Evolutionary conservation across 2,329 filamentous ascomycete genomes (phyloP).

Genomic region (Zarea fungicola): DNA sequence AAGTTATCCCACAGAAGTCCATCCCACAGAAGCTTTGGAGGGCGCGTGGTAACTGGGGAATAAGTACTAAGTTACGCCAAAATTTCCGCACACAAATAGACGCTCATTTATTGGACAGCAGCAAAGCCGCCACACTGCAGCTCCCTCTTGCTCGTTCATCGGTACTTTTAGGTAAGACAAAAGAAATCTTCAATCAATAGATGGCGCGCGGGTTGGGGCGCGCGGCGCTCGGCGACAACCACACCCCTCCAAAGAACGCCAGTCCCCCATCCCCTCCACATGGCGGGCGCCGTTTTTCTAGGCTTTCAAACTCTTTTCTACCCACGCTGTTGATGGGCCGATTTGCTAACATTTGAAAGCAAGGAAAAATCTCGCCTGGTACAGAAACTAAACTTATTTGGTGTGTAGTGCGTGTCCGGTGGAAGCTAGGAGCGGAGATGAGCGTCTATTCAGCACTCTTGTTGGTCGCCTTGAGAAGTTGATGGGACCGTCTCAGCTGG

Average conservation of each 20-base stretch:
- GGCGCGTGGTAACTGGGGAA: too few species aligned
- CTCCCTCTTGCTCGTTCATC: too few species aligned
- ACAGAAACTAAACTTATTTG: not conserved
- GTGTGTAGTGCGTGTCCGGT: not conserved
- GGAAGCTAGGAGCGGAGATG: not conserved
- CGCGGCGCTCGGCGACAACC: not conserved
- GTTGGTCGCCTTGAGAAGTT: constrained; percentile 1
- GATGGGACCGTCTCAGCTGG: not conserved
- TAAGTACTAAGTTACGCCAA: too few species aligned
- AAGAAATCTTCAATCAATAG: too few species aligned
- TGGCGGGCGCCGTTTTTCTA: constrained; percentile 2
- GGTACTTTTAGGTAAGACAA: too few species aligned
- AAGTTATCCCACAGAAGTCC: not conserved
- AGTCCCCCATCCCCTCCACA: constrained; percentile 1
- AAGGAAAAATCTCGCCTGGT: not conserved
- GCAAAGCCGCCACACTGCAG: too few species aligned
- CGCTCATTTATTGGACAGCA: too few species aligned
- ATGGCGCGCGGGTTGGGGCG: not conserved
- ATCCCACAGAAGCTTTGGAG: too few species aligned
- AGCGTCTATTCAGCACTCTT: constrained; percentile 5
- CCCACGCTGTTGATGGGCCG: not conserved
- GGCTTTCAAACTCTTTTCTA: not conserved
- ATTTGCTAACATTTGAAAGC: not conserved
- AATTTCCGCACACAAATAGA: too few species aligned
- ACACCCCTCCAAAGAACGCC: not conserved